These are phyloP conservation scores for Phytophthora pluvialis DNA, from an alignment of 352 stramenopile species.

Conservation along the genomic window DNA sequence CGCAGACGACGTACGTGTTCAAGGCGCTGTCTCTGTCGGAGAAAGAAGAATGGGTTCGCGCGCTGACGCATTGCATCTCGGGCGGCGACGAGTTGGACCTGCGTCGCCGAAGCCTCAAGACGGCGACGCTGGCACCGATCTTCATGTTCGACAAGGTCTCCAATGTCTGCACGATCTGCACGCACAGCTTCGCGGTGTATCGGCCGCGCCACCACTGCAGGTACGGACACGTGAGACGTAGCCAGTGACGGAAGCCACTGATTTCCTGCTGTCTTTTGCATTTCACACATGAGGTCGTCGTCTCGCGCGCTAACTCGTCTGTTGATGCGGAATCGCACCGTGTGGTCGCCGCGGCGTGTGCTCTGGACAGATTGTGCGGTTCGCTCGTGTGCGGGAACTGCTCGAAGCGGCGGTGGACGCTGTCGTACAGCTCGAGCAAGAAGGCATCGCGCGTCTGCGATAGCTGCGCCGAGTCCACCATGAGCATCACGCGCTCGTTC, in stretches of 20 bases:
- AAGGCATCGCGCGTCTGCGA: slow-evolving; percentile 85
- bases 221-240: slow-evolving; percentile 34
- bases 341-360: slow-evolving; percentile 17
- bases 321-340: slow-evolving; percentile 18
- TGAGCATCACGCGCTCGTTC: slow-evolving; percentile 48
- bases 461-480: slow-evolving; percentile 57
- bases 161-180: slow-evolving; percentile 87
- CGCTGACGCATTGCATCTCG: slow-evolving; percentile 77
- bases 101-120: slow-evolving; percentile 73
- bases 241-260: background rate
- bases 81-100: slow-evolving; percentile 62
- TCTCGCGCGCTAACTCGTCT: slow-evolving; percentile 33
- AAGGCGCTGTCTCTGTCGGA: slow-evolving; percentile 67
- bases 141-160: slow-evolving; percentile 90
- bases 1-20: slow-evolving; percentile 65
- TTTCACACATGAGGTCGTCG: slow-evolving; percentile 22
- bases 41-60: slow-evolving; percentile 84
- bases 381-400: slow-evolving; percentile 86
- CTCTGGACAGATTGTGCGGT: slow-evolving; percentile 66
- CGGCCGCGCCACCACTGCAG: slow-evolving; percentile 84
- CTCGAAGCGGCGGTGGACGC: slow-evolving; percentile 78
- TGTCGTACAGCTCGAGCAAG: slow-evolving; percentile 79
- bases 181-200: slow-evolving; percentile 84
- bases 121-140: slow-evolving; percentile 79
- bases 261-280: slow-evolving; percentile 13